A percentile compares a stretch with the other conserved stretches of the same genome.
Conservation (phyloP, 495 filamentous ascomycete genomes). For the Massariosphaeria phaeospora region DNA sequence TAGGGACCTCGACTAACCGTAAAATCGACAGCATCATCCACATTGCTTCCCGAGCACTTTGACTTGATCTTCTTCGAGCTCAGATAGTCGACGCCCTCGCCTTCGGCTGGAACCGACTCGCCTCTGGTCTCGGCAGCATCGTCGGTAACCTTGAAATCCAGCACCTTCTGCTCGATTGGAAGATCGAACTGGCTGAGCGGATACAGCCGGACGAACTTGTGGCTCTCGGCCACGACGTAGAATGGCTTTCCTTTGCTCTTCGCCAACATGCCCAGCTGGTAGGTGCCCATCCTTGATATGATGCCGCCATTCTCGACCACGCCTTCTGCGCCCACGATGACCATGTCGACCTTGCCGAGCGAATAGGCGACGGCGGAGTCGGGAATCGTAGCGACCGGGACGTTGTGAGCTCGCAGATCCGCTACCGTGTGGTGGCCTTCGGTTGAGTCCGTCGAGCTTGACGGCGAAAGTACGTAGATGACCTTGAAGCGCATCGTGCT, state of each 20-base stretch:
- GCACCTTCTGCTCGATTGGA: conserved; percentile 66
- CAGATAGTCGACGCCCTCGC: conserved; percentile 34
- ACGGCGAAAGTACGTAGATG: conserved; percentile 62
- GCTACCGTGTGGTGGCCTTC: conserved; percentile 61
- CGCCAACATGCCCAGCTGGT: conserved; percentile 79
- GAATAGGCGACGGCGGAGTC: conserved; percentile 77
- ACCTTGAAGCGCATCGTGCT: conserved; percentile 69
- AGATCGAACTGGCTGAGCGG: conserved; percentile 74
- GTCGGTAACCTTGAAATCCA: conserved; percentile 56
- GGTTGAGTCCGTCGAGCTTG: conserved; percentile 36
- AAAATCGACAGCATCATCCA: conserved; percentile 68
- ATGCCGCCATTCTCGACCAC: conserved; percentile 92
- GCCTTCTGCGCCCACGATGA: conserved; percentile 89
- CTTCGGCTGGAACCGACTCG: conserved; percentile 34
- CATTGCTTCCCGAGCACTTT: conserved; percentile 22
- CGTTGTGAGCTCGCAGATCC: conserved; percentile 63
- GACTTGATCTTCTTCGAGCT: conserved; percentile 3
- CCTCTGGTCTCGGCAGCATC: conserved; percentile 24
- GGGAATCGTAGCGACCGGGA: conserved; percentile 79
- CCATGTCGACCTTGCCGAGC: conserved; percentile 73
- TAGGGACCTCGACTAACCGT: conserved; percentile 52
- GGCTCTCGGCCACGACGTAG: conserved; percentile 89
- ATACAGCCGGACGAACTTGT: conserved; percentile 85
- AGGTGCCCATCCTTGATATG: conserved; percentile 84
- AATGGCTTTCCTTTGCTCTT: conserved; percentile 74